Evolutionary conservation across 1,284 basidiomycete genomes (phyloP), one percentile per base, ranked within the genome.

Genomic region (Lentinula novae-zelandiae): DNA sequence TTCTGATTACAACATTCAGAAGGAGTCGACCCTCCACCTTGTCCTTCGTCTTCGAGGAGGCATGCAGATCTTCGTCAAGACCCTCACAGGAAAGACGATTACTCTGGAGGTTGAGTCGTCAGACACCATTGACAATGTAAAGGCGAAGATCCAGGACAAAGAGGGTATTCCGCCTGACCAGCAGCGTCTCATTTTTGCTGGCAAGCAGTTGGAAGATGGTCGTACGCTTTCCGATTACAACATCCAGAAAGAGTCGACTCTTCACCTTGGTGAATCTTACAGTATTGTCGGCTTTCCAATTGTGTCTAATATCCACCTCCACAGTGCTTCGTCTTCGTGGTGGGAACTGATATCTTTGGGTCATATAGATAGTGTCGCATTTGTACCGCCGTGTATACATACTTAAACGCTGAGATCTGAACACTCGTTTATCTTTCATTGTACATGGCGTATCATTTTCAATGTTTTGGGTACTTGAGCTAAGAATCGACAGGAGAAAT

Each of bases 71-170:
- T 83, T 89, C 68, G 87, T 89, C 27, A 89, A 89, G 74, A 84
- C 81, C 59, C 78, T 92, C 38, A 92, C 90, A 20, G 90, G 90
- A 60, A 92, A 94, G 80, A 93, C 91, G 2, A 93, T 93, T 74
- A 93, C 92, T 31, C 77, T 93, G 57, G 91, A 93, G 73, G 92
- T 95, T 38, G 92, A 95, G 75, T 93, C 92, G 1, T 91, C 88
- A 0, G 59, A 60, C 48, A 60, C 59, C 15, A 60, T 60, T 10
- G 59, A 60, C 53, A 60, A 60, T 22, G 59, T 60, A 44, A 60
- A 60, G 22, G 59, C 59, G 13, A 60, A 60, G 44, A 60, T 60
- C 17, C 59, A 60, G 46, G 59, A 60, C 36, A 60, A 60, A 38
- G 59, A 60, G 34, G 59, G 59, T 33, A 60, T 60, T 22, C 59